Conservation (phyloP, 495 filamentous ascomycete species). For the Schizothecium vesticola region DNA sequence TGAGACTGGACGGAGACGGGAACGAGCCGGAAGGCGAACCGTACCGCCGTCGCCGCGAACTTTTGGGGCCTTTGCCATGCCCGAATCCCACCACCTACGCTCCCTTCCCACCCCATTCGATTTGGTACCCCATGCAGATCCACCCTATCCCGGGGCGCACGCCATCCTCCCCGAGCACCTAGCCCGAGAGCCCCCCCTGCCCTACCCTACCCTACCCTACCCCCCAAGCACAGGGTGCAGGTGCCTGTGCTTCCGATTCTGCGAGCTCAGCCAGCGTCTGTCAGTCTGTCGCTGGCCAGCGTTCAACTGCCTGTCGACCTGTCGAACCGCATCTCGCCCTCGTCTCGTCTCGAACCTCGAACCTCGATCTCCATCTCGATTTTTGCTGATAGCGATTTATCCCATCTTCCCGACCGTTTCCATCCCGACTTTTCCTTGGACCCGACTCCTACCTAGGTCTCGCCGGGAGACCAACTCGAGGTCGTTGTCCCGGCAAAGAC, state of each 20-base stretch:
- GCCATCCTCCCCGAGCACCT: constrained; percentile 4
- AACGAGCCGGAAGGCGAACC: background rate
- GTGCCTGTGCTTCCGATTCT: background rate
- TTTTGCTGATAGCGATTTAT: background rate
- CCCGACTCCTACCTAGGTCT: background rate
- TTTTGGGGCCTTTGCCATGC: background rate
- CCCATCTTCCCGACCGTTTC: background rate
- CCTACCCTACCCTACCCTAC: background rate
- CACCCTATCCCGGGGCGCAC: constrained; percentile 5
- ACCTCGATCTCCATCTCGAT: background rate
- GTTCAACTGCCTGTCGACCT: background rate
- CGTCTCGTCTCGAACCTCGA: background rate
- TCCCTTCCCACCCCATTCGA: background rate
- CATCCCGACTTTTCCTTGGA: background rate
- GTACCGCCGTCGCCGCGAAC: background rate
- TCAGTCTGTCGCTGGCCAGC: too few relatives aligned
- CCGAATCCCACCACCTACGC: background rate
- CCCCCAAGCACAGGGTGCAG: background rate
- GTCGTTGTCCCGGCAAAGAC: constrained; percentile 2
- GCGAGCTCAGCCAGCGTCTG: background rate
- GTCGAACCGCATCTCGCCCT: background rate
- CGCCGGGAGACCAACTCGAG: background rate
- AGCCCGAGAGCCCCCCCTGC: too few relatives aligned
- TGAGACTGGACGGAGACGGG: background rate
- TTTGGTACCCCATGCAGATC: constrained; percentile 3